Conservation (phyloP, 257 asterid genomes). For the Penstemon davidsonii region DNA sequence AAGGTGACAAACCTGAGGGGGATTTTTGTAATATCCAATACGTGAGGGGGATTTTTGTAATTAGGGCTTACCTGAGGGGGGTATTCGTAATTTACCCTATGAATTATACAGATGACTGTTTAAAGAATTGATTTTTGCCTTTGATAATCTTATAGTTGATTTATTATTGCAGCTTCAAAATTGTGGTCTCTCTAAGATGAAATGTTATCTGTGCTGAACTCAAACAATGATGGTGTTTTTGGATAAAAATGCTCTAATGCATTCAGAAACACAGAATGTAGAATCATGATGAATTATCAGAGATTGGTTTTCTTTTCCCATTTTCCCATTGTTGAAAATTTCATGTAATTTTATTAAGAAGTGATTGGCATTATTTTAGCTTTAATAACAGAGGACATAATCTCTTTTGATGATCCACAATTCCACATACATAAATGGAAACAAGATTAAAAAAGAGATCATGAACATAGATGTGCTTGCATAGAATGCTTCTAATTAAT, state of each 20-base stretch:
- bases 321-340: not conserved
- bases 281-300: not conserved
- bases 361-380: not conserved
- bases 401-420: not conserved
- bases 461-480: not conserved
- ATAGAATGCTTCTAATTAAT: not conserved
- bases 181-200: constrained; percentile 34
- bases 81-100: too few relatives aligned
- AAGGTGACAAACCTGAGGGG: too few relatives aligned
- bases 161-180: constrained; percentile 45
- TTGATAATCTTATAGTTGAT: not conserved
- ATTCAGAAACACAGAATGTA: not conserved
- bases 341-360: not conserved
- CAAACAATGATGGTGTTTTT: not conserved
- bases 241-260: not conserved
- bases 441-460: not conserved
- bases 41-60: too few relatives aligned
- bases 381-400: not conserved
- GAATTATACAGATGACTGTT: too few relatives aligned
- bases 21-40: too few relatives aligned
- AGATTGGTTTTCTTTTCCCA: not conserved
- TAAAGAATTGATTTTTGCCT: not conserved
- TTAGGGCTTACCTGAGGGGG: too few relatives aligned
- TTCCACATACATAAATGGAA: too few relatives aligned
- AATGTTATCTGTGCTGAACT: not conserved